These are phyloP conservation scores for Fistulinella prunicolor DNA, from an alignment of 768 basidiomycete genomes.

Conservation along the genomic window DNA sequence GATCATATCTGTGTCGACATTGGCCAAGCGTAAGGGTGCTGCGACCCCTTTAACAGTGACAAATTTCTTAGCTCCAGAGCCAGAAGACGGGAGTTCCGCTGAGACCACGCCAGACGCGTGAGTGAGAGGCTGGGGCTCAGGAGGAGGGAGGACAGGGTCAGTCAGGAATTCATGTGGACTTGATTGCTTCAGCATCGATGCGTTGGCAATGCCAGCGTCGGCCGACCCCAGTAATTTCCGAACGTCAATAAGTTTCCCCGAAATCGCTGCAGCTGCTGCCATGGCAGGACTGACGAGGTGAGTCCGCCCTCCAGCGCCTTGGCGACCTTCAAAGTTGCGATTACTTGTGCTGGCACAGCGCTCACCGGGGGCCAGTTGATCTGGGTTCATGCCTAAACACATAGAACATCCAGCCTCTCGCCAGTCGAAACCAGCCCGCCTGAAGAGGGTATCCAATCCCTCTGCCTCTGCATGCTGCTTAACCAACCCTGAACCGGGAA, in stretches of 20 bases:
- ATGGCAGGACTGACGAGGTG: slow-evolving; percentile 89
- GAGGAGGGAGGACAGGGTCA: slow-evolving; percentile 58
- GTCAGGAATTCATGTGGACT: slow-evolving; percentile 77
- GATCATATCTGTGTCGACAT: slow-evolving; percentile 92
- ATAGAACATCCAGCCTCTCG: slow-evolving; percentile 94
- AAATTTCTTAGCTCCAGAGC: slow-evolving; percentile 59
- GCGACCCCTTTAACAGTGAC: slow-evolving; percentile 68
- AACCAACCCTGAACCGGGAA: slow-evolving; percentile 87
- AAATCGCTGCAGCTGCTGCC: slow-evolving; percentile 89
- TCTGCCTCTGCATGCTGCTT: slow-evolving; percentile 91
- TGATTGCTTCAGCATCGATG: slow-evolving; percentile 62
- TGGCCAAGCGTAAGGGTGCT: slow-evolving; percentile 77
- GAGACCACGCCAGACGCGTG: slow-evolving; percentile 33
- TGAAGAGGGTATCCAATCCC: slow-evolving; percentile 82
- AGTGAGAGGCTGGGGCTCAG: slow-evolving; percentile 41
- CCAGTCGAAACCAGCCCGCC: slow-evolving; percentile 92
- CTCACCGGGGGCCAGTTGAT: slow-evolving; percentile 77
- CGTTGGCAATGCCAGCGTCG: slow-evolving; percentile 42
- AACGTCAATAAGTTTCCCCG: slow-evolving; percentile 82
- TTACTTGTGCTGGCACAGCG: slow-evolving; percentile 92
- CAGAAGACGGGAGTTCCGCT: slow-evolving; percentile 37
- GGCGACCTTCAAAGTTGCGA: slow-evolving; percentile 89
- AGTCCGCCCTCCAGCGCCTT: slow-evolving; percentile 84
- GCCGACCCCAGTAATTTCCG: slow-evolving; percentile 64
- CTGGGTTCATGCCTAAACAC: slow-evolving; percentile 96